phyloP scores from a whole-genome alignment of 1,284 basidiomycete genomes.

The Hypsizygus ulmarius region DNA sequence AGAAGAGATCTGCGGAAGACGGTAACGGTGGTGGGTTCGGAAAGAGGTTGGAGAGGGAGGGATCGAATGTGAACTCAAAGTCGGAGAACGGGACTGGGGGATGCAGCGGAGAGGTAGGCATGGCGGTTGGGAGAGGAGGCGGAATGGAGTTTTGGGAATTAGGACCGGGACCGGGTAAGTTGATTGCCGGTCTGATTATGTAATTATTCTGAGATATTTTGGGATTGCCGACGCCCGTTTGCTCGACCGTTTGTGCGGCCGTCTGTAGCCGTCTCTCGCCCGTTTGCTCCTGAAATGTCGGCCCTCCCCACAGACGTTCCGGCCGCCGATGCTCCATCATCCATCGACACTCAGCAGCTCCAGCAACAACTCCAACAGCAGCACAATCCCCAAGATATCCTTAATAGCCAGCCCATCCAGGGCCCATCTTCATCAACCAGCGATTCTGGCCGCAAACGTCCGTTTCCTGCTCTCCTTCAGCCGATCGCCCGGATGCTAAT shows the following conservation, averaged over 20 bases:
- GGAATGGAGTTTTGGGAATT: neutral
- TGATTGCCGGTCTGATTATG: slow-evolving; percentile 14
- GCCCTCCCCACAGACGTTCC: slow-evolving; percentile 64
- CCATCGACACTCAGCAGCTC: slow-evolving; percentile 53
- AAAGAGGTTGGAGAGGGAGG: slow-evolving; percentile 49
- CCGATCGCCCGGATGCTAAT: slow-evolving; percentile 21
- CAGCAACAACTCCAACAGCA: slow-evolving; percentile 50
- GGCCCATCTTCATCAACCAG: slow-evolving; percentile 27
- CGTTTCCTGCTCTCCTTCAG: slow-evolving; percentile 18
- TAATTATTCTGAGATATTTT: slow-evolving; percentile 15
- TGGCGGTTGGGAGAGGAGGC: slow-evolving; percentile 2
- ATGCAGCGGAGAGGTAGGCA: slow-evolving; percentile 31
- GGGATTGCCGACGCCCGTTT: slow-evolving; percentile 20
- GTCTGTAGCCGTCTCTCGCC: slow-evolving; percentile 23
- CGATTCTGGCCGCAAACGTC: slow-evolving; percentile 48
- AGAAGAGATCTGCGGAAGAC: slow-evolving; percentile 72
- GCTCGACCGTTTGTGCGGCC: slow-evolving; percentile 32
- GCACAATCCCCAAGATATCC: slow-evolving; percentile 34
- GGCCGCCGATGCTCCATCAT: slow-evolving; percentile 52
- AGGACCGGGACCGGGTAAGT: slow-evolving; percentile 1
- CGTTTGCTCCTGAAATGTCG: slow-evolving; percentile 56
- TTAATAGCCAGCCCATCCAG: slow-evolving; percentile 35
- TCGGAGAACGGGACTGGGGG: slow-evolving; percentile 56
- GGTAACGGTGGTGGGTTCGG: slow-evolving; percentile 60
- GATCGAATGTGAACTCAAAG: slow-evolving; percentile 65